Conservation (phyloP, 495 filamentous ascomycete genomes). For the Tuber borchii region DNA sequence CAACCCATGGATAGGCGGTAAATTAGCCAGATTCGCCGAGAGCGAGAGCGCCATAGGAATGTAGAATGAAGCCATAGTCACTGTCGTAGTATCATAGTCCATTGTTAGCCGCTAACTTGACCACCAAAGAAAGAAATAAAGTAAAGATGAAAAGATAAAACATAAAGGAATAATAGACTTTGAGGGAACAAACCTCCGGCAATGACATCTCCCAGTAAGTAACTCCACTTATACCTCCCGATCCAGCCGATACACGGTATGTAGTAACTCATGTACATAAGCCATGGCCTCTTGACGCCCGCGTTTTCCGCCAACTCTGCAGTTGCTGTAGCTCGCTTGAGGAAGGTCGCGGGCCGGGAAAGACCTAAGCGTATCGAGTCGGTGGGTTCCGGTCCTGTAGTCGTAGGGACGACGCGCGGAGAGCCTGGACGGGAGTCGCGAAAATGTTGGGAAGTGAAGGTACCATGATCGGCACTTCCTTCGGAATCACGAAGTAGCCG, state of each 20-base stretch:
- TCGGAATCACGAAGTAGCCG: conserved; percentile 20
- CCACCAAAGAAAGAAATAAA: not conserved
- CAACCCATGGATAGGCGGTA: conserved; percentile 89
- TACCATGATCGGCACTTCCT: conserved; percentile 21
- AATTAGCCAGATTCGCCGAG: conserved; percentile 87
- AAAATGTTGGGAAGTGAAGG: conserved; percentile 30
- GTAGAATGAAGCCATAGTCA: conserved; percentile 95
- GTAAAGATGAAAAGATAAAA: not conserved
- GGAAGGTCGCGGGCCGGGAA: conserved; percentile 28
- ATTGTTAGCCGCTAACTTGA: not conserved
- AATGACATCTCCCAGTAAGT: conserved; percentile 75
- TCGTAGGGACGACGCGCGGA: conserved; percentile 4
- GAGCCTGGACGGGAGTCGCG: conserved; percentile 27
- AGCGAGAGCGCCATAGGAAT: conserved; percentile 94
- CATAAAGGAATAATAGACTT: not conserved
- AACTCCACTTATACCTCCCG: conserved; percentile 70
- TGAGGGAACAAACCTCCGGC: conserved; percentile 47
- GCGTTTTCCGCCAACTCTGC: conserved; percentile 32
- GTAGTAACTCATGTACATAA: conserved; percentile 87
- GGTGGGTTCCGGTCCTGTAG: not conserved
- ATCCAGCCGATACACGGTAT: conserved; percentile 87
- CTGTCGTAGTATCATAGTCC: conserved; percentile 43
- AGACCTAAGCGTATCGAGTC: conserved; percentile 15
- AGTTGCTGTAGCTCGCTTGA: conserved; percentile 38
- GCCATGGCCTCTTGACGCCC: conserved; percentile 38